These are phyloP conservation scores for Cladosporium velox DNA, from an alignment of 2,329 filamentous ascomycete genomes.

Conservation along the genomic window DNA sequence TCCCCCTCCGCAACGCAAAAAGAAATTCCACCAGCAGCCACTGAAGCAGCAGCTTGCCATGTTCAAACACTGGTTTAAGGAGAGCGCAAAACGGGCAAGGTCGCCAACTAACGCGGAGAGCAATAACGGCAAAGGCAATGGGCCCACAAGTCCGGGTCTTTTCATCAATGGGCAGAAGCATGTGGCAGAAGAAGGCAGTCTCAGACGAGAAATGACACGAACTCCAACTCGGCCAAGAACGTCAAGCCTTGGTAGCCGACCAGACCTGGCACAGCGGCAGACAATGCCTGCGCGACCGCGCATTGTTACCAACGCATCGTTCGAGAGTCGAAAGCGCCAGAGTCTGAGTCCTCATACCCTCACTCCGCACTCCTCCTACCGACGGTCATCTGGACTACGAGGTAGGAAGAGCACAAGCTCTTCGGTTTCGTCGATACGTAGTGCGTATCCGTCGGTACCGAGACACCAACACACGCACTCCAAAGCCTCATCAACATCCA, in stretches of 20 bases:
- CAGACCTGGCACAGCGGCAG: slow-evolving; percentile 41
- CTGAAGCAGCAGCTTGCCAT: slow-evolving; percentile 67
- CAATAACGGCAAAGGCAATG: slow-evolving; percentile 26
- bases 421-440: slow-evolving; percentile 88
- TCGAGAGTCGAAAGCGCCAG: slow-evolving; percentile 45
- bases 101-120: slow-evolving; percentile 48
- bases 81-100: slow-evolving; percentile 61
- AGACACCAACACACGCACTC: slow-evolving; percentile 79
- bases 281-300: slow-evolving; percentile 45
- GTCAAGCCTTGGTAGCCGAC: slow-evolving; percentile 38
- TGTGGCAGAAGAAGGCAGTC: slow-evolving; percentile 20
- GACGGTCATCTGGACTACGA: slow-evolving; percentile 81
- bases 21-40: slow-evolving; percentile 60
- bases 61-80: slow-evolving; percentile 73
- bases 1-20: slow-evolving; percentile 48
- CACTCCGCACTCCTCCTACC: slow-evolving; percentile 83
- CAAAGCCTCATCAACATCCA: slow-evolving; percentile 92
- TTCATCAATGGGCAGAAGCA: slow-evolving; percentile 22
- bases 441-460: slow-evolving; percentile 71
- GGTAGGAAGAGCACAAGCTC: slow-evolving; percentile 95
- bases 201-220: slow-evolving; percentile 38
- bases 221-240: slow-evolving; percentile 39
- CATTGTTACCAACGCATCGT: slow-evolving; percentile 44
- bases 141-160: slow-evolving; percentile 22
- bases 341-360: slow-evolving; percentile 75